Evolutionary conservation across 2,329 filamentous ascomycete genomes (phyloP).

Genomic region (Salinomyces thailandicus): DNA sequence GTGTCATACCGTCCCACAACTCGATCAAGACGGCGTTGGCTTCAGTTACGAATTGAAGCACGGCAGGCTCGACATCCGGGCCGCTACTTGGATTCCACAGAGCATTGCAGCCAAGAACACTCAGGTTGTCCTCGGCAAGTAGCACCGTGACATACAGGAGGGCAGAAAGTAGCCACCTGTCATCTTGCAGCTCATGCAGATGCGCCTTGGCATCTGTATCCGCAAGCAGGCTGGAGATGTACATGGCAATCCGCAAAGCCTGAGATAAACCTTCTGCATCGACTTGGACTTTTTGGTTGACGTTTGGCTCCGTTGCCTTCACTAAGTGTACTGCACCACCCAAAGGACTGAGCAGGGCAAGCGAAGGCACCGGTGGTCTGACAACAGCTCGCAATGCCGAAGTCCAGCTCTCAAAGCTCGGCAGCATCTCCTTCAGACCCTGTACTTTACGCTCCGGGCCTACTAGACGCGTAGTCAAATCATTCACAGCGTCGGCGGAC

Average conservation of each 20-base stretch:
- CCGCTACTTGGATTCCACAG: conserved; percentile 34
- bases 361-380: conserved; percentile 46
- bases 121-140: conserved; percentile 50
- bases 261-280: conserved; percentile 63
- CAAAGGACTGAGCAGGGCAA: conserved; percentile 64
- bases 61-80: conserved; percentile 41
- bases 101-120: conserved; percentile 44
- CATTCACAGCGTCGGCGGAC: conserved; percentile 47
- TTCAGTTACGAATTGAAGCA: conserved; percentile 42
- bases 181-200: conserved; percentile 22
- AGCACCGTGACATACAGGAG: conserved; percentile 46
- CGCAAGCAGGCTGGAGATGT: conserved; percentile 50
- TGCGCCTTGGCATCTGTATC: conserved; percentile 23
- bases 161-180: conserved; percentile 34
- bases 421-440: conserved; percentile 16
- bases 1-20: conserved; percentile 22
- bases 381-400: conserved; percentile 49
- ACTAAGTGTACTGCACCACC: conserved; percentile 61
- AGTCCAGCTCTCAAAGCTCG: conserved; percentile 49
- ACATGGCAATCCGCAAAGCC: conserved; percentile 65
- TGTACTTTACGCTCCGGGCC: conserved; percentile 18
- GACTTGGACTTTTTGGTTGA: conserved; percentile 5
- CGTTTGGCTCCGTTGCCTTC: conserved; percentile 13
- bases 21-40: conserved; percentile 38
- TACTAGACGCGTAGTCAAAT: conserved; percentile 42